phyloP scores from a whole-genome alignment of 148 eudicot species.

The Polygonum aviculare region DNA sequence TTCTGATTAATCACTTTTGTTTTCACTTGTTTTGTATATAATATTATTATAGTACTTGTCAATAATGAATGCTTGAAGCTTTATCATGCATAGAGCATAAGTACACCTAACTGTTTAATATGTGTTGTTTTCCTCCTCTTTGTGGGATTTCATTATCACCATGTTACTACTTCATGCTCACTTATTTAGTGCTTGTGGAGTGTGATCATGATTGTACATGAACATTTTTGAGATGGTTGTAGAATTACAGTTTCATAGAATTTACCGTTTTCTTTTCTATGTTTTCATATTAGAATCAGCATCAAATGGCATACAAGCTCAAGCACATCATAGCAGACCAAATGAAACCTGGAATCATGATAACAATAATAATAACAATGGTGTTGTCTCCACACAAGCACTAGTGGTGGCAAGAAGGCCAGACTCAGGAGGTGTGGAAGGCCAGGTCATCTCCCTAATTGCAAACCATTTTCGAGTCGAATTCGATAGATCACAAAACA shows the following conservation, averaged over 20 bases:
- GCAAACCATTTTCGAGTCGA: slow-evolving; percentile 86
- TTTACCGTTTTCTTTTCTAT: not conserved
- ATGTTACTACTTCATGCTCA: not conserved
- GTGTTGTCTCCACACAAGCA: slow-evolving; percentile 16
- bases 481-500: slow-evolving; percentile 42
- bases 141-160: not conserved
- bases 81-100: not conserved
- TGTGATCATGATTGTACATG: not conserved
- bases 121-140: not conserved
- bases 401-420: slow-evolving; percentile 67
- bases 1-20: not conserved
- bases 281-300: slow-evolving; percentile 10
- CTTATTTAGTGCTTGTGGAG: not conserved
- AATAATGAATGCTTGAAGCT: not conserved
- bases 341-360: slow-evolving; percentile 23
- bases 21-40: not conserved
- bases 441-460: slow-evolving; percentile 54
- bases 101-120: not conserved
- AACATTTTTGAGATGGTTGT: not conserved
- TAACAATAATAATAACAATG: slow-evolving; percentile 11
- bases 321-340: slow-evolving; percentile 17
- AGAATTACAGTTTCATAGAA: not conserved
- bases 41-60: not conserved
- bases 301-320: slow-evolving; percentile 32
- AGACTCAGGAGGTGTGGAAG: slow-evolving; percentile 76